phyloP scores from a whole-genome alignment of 371 early-diverging fungal genomes.

The Saksenaea vasiformis region DNA sequence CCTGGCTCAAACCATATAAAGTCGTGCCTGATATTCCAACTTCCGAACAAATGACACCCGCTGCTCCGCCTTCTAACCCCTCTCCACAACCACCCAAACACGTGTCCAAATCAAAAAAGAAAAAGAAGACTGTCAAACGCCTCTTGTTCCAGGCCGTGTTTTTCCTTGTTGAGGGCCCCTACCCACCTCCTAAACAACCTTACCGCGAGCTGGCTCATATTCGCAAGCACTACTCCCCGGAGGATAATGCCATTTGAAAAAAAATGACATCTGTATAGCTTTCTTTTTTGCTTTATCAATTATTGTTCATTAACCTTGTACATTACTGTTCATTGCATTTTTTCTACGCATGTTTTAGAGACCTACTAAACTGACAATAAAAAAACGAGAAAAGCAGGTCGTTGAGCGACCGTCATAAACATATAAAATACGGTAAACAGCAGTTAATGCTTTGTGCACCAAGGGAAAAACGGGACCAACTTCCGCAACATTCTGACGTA shows the following conservation, averaged over 20 bases:
- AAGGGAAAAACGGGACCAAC: not conserved
- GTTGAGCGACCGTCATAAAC: not conserved
- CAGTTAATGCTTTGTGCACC: not conserved
- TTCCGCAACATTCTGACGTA: too few relatives aligned
- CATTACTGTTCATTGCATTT: not conserved
- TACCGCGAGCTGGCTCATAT: conserved; percentile 29
- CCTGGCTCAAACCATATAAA: conserved; percentile 41
- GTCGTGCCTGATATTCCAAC: not conserved
- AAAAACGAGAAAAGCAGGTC: not conserved
- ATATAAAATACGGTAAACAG: not conserved
- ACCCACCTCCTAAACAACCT: conserved; percentile 34
- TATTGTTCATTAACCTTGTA: conserved; percentile 4
- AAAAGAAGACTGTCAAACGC: conserved; percentile 10
- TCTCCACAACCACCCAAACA: conserved; percentile 2
- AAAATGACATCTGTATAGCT: not conserved
- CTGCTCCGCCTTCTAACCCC: not conserved
- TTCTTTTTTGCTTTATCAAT: not conserved
- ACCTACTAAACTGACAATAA: not conserved
- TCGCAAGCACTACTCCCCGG: not conserved
- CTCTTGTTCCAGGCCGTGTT: conserved; percentile 13
- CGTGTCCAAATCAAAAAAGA: conserved; percentile 1
- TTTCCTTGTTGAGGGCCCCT: conserved; percentile 36
- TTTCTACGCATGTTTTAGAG: not conserved
- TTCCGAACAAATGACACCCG: not conserved
- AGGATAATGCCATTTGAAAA: not conserved